Base-by-base conservation (phyloP, 1,284 basidiomycete species). In the Ceratobasidium sp. region DNA sequence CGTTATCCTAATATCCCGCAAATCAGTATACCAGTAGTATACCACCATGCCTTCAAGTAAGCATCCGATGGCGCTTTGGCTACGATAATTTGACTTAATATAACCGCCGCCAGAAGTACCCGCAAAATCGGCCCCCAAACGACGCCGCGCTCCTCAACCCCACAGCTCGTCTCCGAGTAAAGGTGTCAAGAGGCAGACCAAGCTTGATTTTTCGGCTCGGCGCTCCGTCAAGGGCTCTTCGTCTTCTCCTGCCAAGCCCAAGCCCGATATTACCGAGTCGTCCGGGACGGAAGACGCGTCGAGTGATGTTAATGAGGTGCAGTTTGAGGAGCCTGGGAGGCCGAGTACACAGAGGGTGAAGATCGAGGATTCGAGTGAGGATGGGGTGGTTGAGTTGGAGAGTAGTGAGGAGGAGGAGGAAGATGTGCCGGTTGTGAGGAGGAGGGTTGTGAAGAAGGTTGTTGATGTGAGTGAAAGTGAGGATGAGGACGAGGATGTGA, bases 211-310 rank as follows among this genome's bases (percentile, higher is more conserved):
- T 53, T 40, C 60, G 60, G 53, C 44, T 46, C 4, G 66, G 10
- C 46, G 66, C 12, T 51, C 44, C 10, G 23, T n/a, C 18, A 26
- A 23, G 9, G 28, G 46, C 6, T 68, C 49, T 53, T 51, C 46
- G 10, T 68, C 66, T 2, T 51, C 44, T 9, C 66, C 66, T 23
- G 66, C 46, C 42, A 67, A 67, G 46, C 39, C 46, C 23, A 49
- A 42, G 26, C 49, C 44, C 18, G 26, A 68, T 39, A 9, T 42
- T 26, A 44, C 15, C 49, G 64, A 68, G 13, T 68, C 46, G 23
- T 68, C 66, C 18, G 66, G 53, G 53, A 18, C 49, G 46, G 64
- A 49, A 18, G 66, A 68, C 66, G 66, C 28, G 66, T 68, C 66
- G 46, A 63, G 39, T 28, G 66, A 68, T 53, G 46, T 53, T 20